phyloP scores from a whole-genome alignment of 768 basidiomycete genomes.

The Mycena filopes region DNA sequence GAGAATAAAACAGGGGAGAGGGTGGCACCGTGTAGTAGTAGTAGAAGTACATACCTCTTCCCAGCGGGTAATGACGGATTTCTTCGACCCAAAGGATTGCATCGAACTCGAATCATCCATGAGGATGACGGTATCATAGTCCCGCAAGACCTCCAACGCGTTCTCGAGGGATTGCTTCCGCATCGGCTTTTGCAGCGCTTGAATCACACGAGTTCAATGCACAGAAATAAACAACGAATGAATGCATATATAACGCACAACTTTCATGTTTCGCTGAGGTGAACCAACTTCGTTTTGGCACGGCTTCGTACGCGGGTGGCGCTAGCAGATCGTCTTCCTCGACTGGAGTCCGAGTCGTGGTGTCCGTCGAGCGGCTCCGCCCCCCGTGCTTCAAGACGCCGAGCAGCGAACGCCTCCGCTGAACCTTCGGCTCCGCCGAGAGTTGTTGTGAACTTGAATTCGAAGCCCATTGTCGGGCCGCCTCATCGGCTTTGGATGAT shows the following conservation, averaged over 20 bases:
- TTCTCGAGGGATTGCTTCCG: conserved; percentile 38
- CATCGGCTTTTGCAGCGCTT: conserved; percentile 21
- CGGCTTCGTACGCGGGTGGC: conserved; percentile 24
- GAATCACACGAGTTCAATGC: not conserved
- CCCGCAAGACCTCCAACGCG: conserved; percentile 47
- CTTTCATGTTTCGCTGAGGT: too few relatives aligned
- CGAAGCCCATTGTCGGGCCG: too few relatives aligned
- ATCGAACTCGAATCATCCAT: conserved; percentile 74
- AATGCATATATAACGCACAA: conserved; percentile 9
- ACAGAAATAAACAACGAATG: too few relatives aligned
- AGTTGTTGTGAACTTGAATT: not conserved
- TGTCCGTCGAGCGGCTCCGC: conserved; percentile 18
- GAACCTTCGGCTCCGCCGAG: not conserved
- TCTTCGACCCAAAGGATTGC: conserved; percentile 37
- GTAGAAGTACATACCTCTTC: conserved; percentile 50
- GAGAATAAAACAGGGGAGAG: too few relatives aligned
- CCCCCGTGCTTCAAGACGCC: too few relatives aligned
- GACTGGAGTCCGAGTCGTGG: too few relatives aligned
- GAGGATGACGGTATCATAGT: conserved; percentile 67
- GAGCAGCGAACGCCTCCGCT: conserved; percentile 17
- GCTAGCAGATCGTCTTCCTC: not conserved
- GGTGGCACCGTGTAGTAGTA: not conserved
- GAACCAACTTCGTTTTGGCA: conserved; percentile 10
- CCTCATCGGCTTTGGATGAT: too few relatives aligned
- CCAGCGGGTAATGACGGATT: conserved; percentile 56